Percentiles rank a stretch among this genome's conserved stretches.
phyloP scores from a whole-genome alignment of 495 filamentous ascomycete species.

The Barbatosphaeria neglecta region DNA sequence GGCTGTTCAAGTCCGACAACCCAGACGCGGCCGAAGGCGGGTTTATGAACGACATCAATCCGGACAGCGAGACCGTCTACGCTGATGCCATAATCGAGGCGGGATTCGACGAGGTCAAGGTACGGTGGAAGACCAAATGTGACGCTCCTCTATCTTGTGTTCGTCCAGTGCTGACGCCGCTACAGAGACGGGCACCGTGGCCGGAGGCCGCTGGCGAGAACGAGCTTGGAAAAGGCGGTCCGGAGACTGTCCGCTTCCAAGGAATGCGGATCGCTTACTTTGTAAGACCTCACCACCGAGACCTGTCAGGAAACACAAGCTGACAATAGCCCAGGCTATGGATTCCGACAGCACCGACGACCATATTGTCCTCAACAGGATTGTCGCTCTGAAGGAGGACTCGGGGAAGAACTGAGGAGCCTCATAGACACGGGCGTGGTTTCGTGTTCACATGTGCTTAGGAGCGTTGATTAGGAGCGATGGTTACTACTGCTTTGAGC shows the following conservation, averaged over 20 bases:
- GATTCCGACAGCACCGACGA: conserved; percentile 71
- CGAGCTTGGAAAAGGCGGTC: conserved; percentile 42
- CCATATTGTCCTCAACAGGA: conserved; percentile 77
- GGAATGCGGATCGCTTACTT: conserved; percentile 86
- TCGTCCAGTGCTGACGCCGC: not conserved
- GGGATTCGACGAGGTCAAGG: conserved; percentile 65
- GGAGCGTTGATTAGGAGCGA: not conserved
- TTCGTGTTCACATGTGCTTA: not conserved
- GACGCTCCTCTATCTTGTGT: no score
- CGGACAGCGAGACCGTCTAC: conserved; percentile 68
- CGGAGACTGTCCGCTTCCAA: conserved; percentile 81
- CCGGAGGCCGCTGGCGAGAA: conserved; percentile 61
- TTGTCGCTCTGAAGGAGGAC: conserved; percentile 90
- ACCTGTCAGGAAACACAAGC: no score
- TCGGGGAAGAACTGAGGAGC: conserved; percentile 58
- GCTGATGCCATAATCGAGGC: conserved; percentile 69
- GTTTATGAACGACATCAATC: conserved; percentile 76
- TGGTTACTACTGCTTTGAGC: not conserved
- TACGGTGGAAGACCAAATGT: no score
- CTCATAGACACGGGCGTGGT: conserved; percentile 5
- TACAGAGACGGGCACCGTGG: conserved; percentile 60
- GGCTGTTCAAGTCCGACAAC: conserved; percentile 77
- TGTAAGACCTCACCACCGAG: conserved; percentile 15
- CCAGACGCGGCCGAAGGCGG: conserved; percentile 61
- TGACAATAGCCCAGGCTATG: conserved; percentile 34